Percentiles rank a stretch among this genome's conserved stretches.
Conservation (phyloP, 805 yeast genomes). For the Schwanniomyces polymorphus region DNA sequence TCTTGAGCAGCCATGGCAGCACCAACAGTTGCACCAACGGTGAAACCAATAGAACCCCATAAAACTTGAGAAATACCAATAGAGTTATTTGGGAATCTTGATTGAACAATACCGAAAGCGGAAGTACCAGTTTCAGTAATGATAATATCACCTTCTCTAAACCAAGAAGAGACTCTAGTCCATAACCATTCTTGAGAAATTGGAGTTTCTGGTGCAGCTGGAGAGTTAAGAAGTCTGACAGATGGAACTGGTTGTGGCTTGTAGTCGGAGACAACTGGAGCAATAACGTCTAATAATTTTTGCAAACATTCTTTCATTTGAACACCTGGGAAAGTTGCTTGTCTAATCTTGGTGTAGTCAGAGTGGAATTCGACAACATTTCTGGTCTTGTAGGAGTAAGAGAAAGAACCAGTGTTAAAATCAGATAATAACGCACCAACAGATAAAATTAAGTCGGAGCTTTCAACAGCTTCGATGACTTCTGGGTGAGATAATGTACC, state of each 20-base stretch:
- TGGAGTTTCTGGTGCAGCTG: conserved; percentile 19
- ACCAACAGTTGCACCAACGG: conserved; percentile 63
- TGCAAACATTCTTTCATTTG: conserved; percentile 57
- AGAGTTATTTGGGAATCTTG: conserved; percentile 58
- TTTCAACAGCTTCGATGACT: conserved; percentile 70
- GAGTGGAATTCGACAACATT: conserved; percentile 80
- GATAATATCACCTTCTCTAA: conserved; percentile 60
- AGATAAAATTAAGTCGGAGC: conserved; percentile 72
- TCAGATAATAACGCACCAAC: conserved; percentile 84
- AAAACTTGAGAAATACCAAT: conserved; percentile 67
- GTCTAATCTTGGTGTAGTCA: conserved; percentile 67
- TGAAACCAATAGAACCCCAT: conserved; percentile 71
- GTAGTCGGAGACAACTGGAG: conserved; percentile 38
- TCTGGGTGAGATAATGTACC: conserved; percentile 77
- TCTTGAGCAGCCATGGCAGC: conserved; percentile 65
- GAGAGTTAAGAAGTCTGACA: conserved; percentile 38
- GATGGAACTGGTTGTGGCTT: conserved; percentile 53
- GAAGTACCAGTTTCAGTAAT: conserved; percentile 72
- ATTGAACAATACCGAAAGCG: conserved; percentile 63
- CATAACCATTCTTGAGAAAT: conserved; percentile 63
- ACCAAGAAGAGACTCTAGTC: conserved; percentile 58
- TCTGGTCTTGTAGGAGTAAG: conserved; percentile 71
- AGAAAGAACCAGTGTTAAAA: conserved; percentile 87
- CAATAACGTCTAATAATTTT: conserved; percentile 15
- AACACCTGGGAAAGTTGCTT: conserved; percentile 70